Conservation (phyloP, 768 basidiomycete genomes). For the Termitomyces sp. region DNA sequence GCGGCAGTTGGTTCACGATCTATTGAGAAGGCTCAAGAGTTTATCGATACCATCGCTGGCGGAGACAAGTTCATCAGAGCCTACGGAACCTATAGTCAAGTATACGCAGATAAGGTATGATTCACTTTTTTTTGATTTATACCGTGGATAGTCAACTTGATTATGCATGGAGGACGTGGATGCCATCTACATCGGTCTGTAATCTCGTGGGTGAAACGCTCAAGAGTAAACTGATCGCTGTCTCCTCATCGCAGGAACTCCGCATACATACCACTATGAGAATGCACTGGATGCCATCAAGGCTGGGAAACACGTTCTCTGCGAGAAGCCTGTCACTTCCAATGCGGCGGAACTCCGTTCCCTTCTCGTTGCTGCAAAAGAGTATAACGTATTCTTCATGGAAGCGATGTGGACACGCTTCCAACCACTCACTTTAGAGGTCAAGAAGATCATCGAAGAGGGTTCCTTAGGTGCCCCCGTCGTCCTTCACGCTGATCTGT, state of each 20-base stretch:
- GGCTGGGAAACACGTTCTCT: conserved; percentile 80
- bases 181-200: conserved; percentile 70
- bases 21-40: conserved; percentile 60
- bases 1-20: conserved; percentile 75
- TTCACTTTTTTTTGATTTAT: conserved; percentile 7
- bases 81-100: conserved; percentile 68
- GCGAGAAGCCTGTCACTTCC: conserved; percentile 83
- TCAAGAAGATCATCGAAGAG: conserved; percentile 57
- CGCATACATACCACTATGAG: conserved; percentile 78
- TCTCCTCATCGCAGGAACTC: conserved; percentile 48
- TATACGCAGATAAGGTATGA: conserved; percentile 60
- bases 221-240: not conserved
- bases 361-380: conserved; percentile 70
- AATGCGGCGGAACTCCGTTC: conserved; percentile 73
- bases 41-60: conserved; percentile 48
- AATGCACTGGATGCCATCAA: conserved; percentile 72
- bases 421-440: conserved; percentile 60
- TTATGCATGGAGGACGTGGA: conserved; percentile 52
- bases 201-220: too few species aligned
- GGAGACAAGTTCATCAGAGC: conserved; percentile 54
- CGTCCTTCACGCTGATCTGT: conserved; percentile 70
- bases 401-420: conserved; percentile 89
- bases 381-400: conserved; percentile 83
- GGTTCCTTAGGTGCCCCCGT: conserved; percentile 61
- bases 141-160: not conserved